Evolutionary conservation across 208 protist genomes (phyloP).

Genomic region (Trypanosoma mega): DNA sequence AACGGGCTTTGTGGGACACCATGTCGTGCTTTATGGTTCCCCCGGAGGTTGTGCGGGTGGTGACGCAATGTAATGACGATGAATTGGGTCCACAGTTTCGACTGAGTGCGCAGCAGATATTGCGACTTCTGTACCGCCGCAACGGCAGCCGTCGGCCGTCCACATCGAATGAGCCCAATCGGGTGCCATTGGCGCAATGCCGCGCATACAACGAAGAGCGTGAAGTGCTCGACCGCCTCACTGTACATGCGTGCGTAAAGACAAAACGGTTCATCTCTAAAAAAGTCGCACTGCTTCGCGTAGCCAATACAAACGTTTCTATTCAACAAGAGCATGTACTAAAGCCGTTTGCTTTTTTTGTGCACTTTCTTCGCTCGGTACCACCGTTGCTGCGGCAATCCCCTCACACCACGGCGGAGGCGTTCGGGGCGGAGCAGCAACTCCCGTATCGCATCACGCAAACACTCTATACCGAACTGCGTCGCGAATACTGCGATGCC

Average conservation of each 20-base stretch:
- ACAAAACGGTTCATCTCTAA: constrained; percentile 65
- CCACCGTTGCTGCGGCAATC: constrained; percentile 51
- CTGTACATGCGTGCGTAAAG: constrained; percentile 76
- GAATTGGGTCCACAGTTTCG: constrained; percentile 73
- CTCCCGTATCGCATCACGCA: constrained; percentile 66
- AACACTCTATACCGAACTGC: constrained; percentile 74
- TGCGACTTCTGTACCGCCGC: constrained; percentile 63
- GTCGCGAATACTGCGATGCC: constrained; percentile 64
- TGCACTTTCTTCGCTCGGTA: constrained; percentile 67
- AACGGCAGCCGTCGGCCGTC: background rate
- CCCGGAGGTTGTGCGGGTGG: constrained; percentile 74
- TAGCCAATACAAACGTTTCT: constrained; percentile 78
- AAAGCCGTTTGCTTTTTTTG: constrained; percentile 61
- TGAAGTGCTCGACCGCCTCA: constrained; percentile 60
- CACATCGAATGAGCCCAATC: background rate
- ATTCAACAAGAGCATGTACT: constrained; percentile 84
- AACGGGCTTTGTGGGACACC: constrained; percentile 54
- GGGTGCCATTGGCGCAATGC: constrained; percentile 44
- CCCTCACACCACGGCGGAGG: background rate
- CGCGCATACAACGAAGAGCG: constrained; percentile 59
- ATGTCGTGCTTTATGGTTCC: constrained; percentile 66
- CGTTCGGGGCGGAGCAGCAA: constrained; percentile 11
- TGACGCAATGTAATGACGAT: constrained; percentile 68
- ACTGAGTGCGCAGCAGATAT: constrained; percentile 45
- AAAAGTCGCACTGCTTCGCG: constrained; percentile 59